phyloP scores from a whole-genome alignment of 257 asterid genomes.

The Osmanthus fragrans region DNA sequence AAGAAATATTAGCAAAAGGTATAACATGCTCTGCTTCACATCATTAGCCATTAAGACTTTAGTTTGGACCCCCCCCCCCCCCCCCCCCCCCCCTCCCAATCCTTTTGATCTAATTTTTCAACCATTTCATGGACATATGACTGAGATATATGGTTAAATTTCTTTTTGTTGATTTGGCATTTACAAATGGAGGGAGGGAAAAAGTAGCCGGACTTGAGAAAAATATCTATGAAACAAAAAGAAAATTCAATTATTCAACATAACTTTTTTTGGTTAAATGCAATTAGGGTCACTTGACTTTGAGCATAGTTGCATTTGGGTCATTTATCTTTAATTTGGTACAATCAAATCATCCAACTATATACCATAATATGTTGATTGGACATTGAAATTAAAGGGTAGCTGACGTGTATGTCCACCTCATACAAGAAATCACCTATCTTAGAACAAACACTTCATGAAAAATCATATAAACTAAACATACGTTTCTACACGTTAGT shows the following conservation, averaged over 20 bases:
- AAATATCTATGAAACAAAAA: neutral
- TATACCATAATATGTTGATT: neutral
- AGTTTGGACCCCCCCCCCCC: conserved; percentile 6
- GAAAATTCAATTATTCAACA: too few relatives aligned
- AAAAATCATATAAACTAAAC: too few relatives aligned
- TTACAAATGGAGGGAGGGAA: neutral
- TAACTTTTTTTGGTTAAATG: neutral
- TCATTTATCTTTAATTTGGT: neutral
- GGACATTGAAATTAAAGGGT: too few relatives aligned
- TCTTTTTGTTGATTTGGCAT: conserved; percentile 23
- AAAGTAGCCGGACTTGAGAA: neutral
- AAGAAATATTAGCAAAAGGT: conserved; percentile 15
- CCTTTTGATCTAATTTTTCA: conserved; percentile 11
- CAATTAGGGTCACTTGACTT: too few relatives aligned
- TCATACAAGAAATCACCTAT: neutral
- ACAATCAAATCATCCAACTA: neutral
- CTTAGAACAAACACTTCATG: neutral
- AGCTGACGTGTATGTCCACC: neutral
- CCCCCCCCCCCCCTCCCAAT: too few relatives aligned
- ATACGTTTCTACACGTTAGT: neutral
- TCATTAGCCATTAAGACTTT: conserved; percentile 18
- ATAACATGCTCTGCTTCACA: conserved; percentile 22
- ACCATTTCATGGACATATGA: conserved; percentile 5
- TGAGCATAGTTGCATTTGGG: too few relatives aligned
- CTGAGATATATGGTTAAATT: conserved; percentile 24